Conservation (phyloP, 2,329 filamentous ascomycete genomes). For the Davidsoniella neocaledoniae region DNA sequence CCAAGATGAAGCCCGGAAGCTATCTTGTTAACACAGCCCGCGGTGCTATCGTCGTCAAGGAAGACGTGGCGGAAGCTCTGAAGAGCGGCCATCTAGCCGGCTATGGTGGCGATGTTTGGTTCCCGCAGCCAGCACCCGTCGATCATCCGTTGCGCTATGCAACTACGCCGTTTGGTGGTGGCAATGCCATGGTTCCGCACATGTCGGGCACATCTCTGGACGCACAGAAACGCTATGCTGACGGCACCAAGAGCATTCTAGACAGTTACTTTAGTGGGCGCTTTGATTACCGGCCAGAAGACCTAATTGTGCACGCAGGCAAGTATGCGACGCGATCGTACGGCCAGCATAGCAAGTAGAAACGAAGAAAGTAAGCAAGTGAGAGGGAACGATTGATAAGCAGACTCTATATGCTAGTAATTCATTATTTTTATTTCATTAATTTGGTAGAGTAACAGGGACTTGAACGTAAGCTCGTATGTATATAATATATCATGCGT, state of each 20-base stretch:
- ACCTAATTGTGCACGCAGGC: slow-evolving; percentile 77
- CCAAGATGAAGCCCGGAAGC: slow-evolving; percentile 97
- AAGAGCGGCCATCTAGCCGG: slow-evolving; percentile 80
- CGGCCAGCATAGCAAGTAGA: slow-evolving; percentile 36
- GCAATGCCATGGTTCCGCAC: slow-evolving; percentile 97
- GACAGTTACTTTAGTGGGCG: slow-evolving; percentile 78
- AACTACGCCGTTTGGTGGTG: slow-evolving; percentile 88
- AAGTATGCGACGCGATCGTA: slow-evolving; percentile 94
- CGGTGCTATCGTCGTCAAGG: slow-evolving; percentile 97
- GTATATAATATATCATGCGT: no score
- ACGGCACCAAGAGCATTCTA: slow-evolving; percentile 77
- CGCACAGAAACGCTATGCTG: slow-evolving; percentile 81
- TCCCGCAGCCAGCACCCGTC: slow-evolving; percentile 87
- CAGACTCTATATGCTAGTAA: neutral
- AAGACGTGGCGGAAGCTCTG: slow-evolving; percentile 89
- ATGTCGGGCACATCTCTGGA: slow-evolving; percentile 99
- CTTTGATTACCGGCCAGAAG: slow-evolving; percentile 75
- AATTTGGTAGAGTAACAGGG: neutral
- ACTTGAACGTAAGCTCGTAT: no score
- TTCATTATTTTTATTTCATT: neutral
- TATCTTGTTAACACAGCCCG: slow-evolving; percentile 99
- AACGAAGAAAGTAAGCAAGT: slow-evolving; percentile 25
- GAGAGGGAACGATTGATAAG: slow-evolving; percentile 14
- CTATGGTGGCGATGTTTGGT: slow-evolving; percentile 86
- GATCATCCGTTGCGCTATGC: slow-evolving; percentile 87